Evolutionary conservation across 768 basidiomycete species (phyloP).

Genomic region (Pisolithus sp.): DNA sequence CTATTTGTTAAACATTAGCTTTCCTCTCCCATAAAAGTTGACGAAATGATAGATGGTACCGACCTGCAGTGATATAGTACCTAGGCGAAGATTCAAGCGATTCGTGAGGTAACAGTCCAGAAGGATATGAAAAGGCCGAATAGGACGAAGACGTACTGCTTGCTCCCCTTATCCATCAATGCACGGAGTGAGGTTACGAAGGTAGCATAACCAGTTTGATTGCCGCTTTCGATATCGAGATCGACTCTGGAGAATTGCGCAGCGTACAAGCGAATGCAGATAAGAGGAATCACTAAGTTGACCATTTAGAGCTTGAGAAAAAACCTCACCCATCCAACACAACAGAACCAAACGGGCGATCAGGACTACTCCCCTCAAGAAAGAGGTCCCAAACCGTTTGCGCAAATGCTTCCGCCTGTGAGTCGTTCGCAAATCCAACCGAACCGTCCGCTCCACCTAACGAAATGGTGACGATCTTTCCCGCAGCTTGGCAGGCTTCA

Average conservation of each 20-base stretch:
- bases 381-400: constrained; percentile 65
- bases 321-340: constrained; percentile 59
- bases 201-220: constrained; percentile 21
- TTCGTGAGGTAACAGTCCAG: not conserved
- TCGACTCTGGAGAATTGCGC: constrained; percentile 25
- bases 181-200: constrained; percentile 23
- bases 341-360: constrained; percentile 65
- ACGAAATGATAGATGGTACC: not conserved
- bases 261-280: not conserved
- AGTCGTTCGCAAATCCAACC: constrained; percentile 52
- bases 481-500: constrained; percentile 55
- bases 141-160: constrained; percentile 14
- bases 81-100: constrained; percentile 12
- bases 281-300: not conserved
- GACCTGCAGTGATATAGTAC: constrained; percentile 40
- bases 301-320: not conserved
- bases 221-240: constrained; percentile 45
- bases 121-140: not conserved
- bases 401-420: constrained; percentile 53
- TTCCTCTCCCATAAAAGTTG: not conserved
- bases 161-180: constrained; percentile 24
- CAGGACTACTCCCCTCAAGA: constrained; percentile 54
- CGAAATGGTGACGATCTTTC: constrained; percentile 54
- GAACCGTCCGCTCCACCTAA: constrained; percentile 59
- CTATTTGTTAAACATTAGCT: constrained; percentile 6